phyloP scores from a whole-genome alignment of 176 grass and related monocot species.

The Rhynchospora pubera region DNA sequence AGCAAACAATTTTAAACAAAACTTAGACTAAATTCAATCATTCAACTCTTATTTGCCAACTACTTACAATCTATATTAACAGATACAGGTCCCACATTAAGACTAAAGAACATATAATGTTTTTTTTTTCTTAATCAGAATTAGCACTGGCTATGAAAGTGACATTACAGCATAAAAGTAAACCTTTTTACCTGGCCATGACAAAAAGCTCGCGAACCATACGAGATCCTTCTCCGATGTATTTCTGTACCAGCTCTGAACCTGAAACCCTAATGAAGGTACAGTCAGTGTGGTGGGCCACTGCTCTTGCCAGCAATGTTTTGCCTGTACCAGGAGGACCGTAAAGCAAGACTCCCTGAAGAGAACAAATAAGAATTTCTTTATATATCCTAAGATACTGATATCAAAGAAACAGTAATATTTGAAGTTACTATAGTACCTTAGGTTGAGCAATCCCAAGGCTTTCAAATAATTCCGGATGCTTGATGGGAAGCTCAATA shows the following conservation, averaged over 20 bases:
- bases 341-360: constrained; percentile 93
- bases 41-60: not conserved
- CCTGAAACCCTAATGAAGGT: constrained; percentile 98
- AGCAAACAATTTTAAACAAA: not conserved
- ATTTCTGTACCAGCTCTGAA: constrained; percentile 98
- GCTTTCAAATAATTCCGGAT: constrained; percentile 94
- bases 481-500: constrained; percentile 98
- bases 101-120: not conserved
- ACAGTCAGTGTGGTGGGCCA: constrained; percentile 98
- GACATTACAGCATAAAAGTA: not conserved
- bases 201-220: constrained; percentile 99
- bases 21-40: not conserved
- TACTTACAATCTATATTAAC: not conserved
- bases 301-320: constrained; percentile 87
- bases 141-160: not conserved
- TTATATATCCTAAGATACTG: not conserved
- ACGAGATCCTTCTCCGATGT: constrained; percentile 94
- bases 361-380: constrained; percentile 19
- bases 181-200: constrained; percentile 73
- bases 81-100: not conserved
- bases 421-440: constrained; percentile 27
- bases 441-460: constrained; percentile 98
- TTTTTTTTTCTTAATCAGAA: not conserved
- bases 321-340: constrained; percentile 96
- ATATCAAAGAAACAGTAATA: not conserved